Evolutionary conservation across 495 filamentous ascomycete species (phyloP), one percentile per base, ranked within the genome.

Genomic region (Aspergillus ostianus): DNA sequence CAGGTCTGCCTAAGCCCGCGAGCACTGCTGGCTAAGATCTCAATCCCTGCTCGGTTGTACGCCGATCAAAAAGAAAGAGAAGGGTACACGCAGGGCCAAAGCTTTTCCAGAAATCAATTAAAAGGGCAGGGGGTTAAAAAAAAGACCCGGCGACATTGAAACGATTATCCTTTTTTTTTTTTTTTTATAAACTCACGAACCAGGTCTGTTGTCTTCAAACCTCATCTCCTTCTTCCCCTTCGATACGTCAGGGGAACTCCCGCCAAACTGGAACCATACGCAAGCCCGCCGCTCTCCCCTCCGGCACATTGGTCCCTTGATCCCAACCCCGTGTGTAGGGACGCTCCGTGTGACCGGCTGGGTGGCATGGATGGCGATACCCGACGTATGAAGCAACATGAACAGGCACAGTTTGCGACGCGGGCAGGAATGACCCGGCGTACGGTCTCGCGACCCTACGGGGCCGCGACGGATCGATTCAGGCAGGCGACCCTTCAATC

Each of bases 291-390:
- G 74, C 77, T 84, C 68, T 83, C 84, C 73, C 84, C 82, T 71
- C 77, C 76, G 76, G 77, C 77, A 73, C 76, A 80, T 77, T 82
- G 80, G 78, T 75, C 74, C 64, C 57, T 75, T 45, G 64, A 73
- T 66, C 68, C 77, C 64, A 70, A 77, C 73, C 65, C 65, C 58
- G 55, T 67, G 73, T 67, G 73, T 71, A 77, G 71, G 69, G 71
- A 68, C 59, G 74, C 72, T 70, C 64, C 63, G 65, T 67, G 74
- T 72, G 64, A 70, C 68, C 70, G 67, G 60, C 69, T 77, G 61
- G 70, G 76, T 80, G 85, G 78, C 53, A 91, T 92, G 88, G 88
- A 90, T 80, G 85, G 88, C 77, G 82, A 85, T 68, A 75, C 77
- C 67, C 83, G 80, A 71, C 81, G 85, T 73, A 70, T 69, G 66